Evolutionary conservation across 257 asterid species (phyloP), one percentile per base, ranked within the genome.

Genomic region (Plectranthus barbatus): DNA sequence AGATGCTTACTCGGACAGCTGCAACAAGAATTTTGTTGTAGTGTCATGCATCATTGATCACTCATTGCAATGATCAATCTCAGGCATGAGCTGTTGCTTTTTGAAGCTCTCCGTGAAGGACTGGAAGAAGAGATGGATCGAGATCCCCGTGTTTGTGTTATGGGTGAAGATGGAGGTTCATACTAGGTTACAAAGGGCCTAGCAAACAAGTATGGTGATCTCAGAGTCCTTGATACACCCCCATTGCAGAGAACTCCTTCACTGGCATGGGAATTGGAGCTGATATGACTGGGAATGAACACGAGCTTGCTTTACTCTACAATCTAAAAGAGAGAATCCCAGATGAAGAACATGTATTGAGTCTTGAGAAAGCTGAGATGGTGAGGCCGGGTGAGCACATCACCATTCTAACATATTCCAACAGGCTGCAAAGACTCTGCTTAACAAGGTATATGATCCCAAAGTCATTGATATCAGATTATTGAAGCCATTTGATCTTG

Each of bases 381-480:
- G 93, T 87, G n/a, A 64, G 95, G 18, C 86, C 87, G 4, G 95
- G 95, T 2, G 93, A 84, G 69, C 88, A 84, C 15, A 81, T 82
- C 1, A 84, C 95, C 1, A 84, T 87, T 21, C 72, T 87, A 20
- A 84, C 93, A 0, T 87, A 87, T 72, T 87, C 95, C 4, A 67
- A 93, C 95, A 87, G 69, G 95, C 90, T 6, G 92, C 92, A 0
- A 82, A 84, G 72, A 77, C 84, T 5, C 66, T 87, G 41, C 88
- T 87, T 13, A 82, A 87, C 77, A 87, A 82, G 47, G 95, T 93
- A 1, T 87, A 82, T 21, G 93, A 87, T 59, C 95, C 95, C 0
- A 90, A 87, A 57, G 93, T 87, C 23, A 87, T 87, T 29, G 95
- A 87, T 71, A 87, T 87, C 55, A 80, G 95, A 80, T 87, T 90